Evolutionary conservation across 2,329 filamentous ascomycete species (phyloP).

Genomic region (Colletotrichum neosansevieriae): DNA sequence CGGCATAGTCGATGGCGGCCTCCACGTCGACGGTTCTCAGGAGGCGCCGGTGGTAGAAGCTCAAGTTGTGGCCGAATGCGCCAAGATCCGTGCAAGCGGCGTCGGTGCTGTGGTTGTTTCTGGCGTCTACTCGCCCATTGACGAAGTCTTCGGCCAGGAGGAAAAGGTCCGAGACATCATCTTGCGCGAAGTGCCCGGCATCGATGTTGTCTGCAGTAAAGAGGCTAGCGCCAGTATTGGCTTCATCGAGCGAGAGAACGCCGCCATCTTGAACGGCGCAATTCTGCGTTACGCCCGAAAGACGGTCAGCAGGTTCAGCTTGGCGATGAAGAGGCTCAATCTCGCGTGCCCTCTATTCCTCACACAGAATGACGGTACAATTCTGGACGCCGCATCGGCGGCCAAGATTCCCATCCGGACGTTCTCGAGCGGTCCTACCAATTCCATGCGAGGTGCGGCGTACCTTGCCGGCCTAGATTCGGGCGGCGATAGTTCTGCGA

Average conservation of each 20-base stretch:
- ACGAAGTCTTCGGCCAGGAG: conserved; percentile 59
- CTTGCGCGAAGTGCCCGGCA: conserved; percentile 52
- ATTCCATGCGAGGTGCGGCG: conserved; percentile 63
- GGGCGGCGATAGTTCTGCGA: conserved; percentile 35
- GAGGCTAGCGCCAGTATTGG: conserved; percentile 63
- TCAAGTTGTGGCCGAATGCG: conserved; percentile 47
- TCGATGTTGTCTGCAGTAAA: conserved; percentile 62
- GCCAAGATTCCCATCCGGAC: conserved; percentile 66
- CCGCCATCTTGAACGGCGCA: conserved; percentile 72
- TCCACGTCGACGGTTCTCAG: conserved; percentile 63
- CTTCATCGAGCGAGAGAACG: conserved; percentile 74
- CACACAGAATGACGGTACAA: conserved; percentile 73
- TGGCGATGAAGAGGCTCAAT: conserved; percentile 62
- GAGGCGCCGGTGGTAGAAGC: conserved; percentile 55
- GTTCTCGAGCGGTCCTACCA: conserved; percentile 63
- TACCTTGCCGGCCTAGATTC: conserved; percentile 59
- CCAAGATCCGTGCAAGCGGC: conserved; percentile 55
- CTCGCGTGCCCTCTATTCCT: conserved; percentile 69
- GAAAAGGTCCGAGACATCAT: conserved; percentile 60
- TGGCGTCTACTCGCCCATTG: conserved; percentile 66
- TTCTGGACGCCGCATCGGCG: conserved; percentile 66
- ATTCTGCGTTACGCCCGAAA: conserved; percentile 56
- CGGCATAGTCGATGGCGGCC: conserved; percentile 60
- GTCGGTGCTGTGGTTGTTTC: conserved; percentile 62
- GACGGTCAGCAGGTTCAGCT: conserved; percentile 68